Percentiles rank a stretch among this genome's conserved stretches.
phyloP scores from a whole-genome alignment of 2,329 filamentous ascomycete species.

The Pseudogymnoascus sp. region DNA sequence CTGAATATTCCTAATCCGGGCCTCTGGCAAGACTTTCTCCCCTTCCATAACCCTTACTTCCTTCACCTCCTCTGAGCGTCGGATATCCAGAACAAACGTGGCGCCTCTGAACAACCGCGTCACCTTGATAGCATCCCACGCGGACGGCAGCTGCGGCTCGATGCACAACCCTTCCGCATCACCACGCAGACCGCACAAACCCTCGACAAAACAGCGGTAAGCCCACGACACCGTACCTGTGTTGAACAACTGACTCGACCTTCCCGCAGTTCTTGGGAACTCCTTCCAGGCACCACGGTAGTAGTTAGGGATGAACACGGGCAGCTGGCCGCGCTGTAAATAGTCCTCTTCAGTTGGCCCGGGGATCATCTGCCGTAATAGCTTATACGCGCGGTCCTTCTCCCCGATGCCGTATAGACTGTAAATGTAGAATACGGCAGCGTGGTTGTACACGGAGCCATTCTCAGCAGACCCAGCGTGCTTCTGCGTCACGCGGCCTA shows the following conservation, averaged over 20 bases:
- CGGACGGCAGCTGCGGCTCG: constrained; percentile 42
- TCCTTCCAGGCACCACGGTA: constrained; percentile 44
- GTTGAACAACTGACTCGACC: constrained; percentile 50
- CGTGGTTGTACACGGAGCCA: constrained; percentile 51
- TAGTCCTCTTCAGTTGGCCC: constrained; percentile 45
- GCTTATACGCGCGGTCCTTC: constrained; percentile 42
- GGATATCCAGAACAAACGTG: constrained; percentile 36
- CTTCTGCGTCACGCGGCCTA: constrained; percentile 51
- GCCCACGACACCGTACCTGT: constrained; percentile 51
- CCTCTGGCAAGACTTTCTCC: constrained; percentile 32
- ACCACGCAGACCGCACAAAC: constrained; percentile 45
- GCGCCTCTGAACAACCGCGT: constrained; percentile 44
- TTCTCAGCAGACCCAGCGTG: constrained; percentile 51
- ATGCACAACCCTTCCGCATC: constrained; percentile 40
- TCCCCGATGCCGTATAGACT: constrained; percentile 44
- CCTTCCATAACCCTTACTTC: constrained; percentile 35
- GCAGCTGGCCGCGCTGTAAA: constrained; percentile 45
- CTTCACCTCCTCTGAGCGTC: constrained; percentile 32
- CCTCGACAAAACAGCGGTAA: constrained; percentile 48
- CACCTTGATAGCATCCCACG: constrained; percentile 41
- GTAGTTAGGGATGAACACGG: constrained; percentile 51
- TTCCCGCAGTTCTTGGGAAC: constrained; percentile 44
- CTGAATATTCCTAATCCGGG: constrained; percentile 35
- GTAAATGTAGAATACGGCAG: constrained; percentile 46
- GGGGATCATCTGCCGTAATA: constrained; percentile 46